Evolutionary conservation across 2,329 filamentous ascomycete species (phyloP).

Genomic region (Calonectria ilicicola): DNA sequence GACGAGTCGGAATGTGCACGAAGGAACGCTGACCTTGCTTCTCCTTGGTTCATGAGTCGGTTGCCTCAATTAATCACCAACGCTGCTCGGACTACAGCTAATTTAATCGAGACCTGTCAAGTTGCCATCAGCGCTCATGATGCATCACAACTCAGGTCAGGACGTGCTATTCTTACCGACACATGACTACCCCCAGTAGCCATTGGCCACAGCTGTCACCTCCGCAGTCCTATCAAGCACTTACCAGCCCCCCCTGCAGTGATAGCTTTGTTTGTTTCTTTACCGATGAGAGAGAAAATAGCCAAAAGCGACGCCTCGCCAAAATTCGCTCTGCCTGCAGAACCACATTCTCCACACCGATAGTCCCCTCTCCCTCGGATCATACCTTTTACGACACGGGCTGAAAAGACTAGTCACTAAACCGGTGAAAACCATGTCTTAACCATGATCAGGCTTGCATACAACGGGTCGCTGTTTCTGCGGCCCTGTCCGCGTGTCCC

Average conservation of each 20-base stretch:
- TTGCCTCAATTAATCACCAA: slow-evolving; percentile 11
- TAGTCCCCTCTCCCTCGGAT: background rate
- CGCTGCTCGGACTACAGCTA: background rate
- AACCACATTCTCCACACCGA: slow-evolving; percentile 21
- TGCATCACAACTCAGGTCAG: background rate
- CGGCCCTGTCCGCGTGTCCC: slow-evolving; percentile 44
- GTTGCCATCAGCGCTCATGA: background rate
- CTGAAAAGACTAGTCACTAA: background rate
- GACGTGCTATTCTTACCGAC: background rate
- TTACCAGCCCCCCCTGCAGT: background rate
- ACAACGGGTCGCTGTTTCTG: slow-evolving; percentile 31
- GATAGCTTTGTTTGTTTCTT: background rate
- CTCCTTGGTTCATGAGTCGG: background rate
- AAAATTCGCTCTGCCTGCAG: slow-evolving; percentile 18
- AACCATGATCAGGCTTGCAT: slow-evolving; percentile 32
- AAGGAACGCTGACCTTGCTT: slow-evolving; percentile 14
- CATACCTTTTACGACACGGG: background rate
- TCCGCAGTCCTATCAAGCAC: background rate
- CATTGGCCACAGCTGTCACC: slow-evolving; percentile 3
- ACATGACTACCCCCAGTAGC: background rate
- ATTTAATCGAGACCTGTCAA: slow-evolving; percentile 8
- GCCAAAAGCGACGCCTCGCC: background rate
- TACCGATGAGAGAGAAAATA: background rate
- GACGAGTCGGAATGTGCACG: slow-evolving; percentile 21
- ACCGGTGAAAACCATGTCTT: slow-evolving; percentile 13